Base-by-base conservation (phyloP, 2,329 filamentous ascomycete genomes). In the Ophiostoma angusticollis region DNA sequence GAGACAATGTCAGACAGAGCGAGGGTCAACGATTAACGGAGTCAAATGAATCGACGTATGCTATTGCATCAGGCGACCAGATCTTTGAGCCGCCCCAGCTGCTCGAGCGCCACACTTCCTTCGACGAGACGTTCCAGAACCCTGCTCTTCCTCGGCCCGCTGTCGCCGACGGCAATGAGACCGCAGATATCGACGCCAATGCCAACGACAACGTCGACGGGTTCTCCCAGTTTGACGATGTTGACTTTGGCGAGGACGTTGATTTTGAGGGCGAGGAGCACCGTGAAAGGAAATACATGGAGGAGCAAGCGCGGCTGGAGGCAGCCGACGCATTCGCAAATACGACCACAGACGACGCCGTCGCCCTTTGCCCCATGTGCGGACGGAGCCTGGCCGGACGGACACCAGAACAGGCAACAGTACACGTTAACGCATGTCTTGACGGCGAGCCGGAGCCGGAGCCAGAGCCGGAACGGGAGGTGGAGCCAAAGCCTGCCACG, bases 341-440 rank as follows among this genome's bases (percentile, higher is more conserved):
- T 54, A 59, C 29, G 53, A 53, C 12, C 49, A 53, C 11, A 5
- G 48, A 41, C 21, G 52, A 54, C 16, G 49, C 49, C 14, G 51
- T 56, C 9, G 57, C 57, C 39, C 60, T 57, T 30, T 96, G 87
- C 55, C 89, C 89, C 1, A 78, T 96, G 21, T 96, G 91, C 56
- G 73, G 71, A 49, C 64, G 65, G 2, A 74, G 60, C 46, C 63
- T 95, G 24, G 60, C 56, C 13, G 78, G 75, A 0, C 56, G 78
- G 11, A 72, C 64, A 40, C 54, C 60, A 43, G 74, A 86, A 54
- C 74, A 89, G 49, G 80, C 78, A 9, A 82, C 80, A 6, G 62
- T 80, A 2, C 91, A 98, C 57, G 91, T 98, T 47, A 98, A 98
- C 55, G 76, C 79, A 9, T 98, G 91, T 58, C 67, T 98, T 2